A percentile compares a stretch with the other conserved stretches of the same genome.
These are phyloP conservation scores for Cyathus striatus DNA, from an alignment of 768 basidiomycete species.

Conservation along the genomic window DNA sequence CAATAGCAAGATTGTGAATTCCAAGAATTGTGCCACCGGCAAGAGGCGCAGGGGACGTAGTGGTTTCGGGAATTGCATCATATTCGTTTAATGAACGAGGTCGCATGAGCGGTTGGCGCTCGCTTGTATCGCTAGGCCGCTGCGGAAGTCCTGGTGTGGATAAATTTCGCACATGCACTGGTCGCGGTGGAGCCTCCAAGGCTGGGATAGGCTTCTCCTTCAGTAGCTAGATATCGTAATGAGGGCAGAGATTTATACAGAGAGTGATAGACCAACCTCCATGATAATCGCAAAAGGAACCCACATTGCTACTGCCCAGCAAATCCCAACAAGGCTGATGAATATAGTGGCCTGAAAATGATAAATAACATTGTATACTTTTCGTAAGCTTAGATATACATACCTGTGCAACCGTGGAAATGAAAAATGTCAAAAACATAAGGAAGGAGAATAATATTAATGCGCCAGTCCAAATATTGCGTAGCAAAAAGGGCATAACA, in stretches of 20 bases:
- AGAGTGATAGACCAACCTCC: slow-evolving; percentile 53
- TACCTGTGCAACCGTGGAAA: slow-evolving; percentile 72
- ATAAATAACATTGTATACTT: too few relatives aligned
- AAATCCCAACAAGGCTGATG: slow-evolving; percentile 84
- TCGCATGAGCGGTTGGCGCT: slow-evolving; percentile 57
- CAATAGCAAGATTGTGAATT: slow-evolving; percentile 93
- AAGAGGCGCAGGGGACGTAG: slow-evolving; percentile 38
- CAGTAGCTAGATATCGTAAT: slow-evolving; percentile 43
- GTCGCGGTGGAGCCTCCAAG: slow-evolving; percentile 22
- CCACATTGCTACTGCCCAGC: slow-evolving; percentile 98
- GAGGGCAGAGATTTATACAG: not conserved
- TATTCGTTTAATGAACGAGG: slow-evolving; percentile 52
- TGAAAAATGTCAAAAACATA: slow-evolving; percentile 83
- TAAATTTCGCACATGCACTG: slow-evolving; percentile 47
- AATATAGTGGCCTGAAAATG: slow-evolving; percentile 64
- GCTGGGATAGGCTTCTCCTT: slow-evolving; percentile 58
- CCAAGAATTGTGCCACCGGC: slow-evolving; percentile 91
- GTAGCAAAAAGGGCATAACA: slow-evolving; percentile 83
- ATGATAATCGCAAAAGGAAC: slow-evolving; percentile 96
- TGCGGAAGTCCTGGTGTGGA: slow-evolving; percentile 48
- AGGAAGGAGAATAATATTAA: slow-evolving; percentile 75
- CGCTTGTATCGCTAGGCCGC: slow-evolving; percentile 26
- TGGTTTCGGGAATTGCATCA: slow-evolving; percentile 30
- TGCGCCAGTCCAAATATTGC: slow-evolving; percentile 92
- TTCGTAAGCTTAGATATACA: too few relatives aligned